Base-by-base conservation (phyloP, 176 grass and related monocot species). In the Carex pumila region DNA sequence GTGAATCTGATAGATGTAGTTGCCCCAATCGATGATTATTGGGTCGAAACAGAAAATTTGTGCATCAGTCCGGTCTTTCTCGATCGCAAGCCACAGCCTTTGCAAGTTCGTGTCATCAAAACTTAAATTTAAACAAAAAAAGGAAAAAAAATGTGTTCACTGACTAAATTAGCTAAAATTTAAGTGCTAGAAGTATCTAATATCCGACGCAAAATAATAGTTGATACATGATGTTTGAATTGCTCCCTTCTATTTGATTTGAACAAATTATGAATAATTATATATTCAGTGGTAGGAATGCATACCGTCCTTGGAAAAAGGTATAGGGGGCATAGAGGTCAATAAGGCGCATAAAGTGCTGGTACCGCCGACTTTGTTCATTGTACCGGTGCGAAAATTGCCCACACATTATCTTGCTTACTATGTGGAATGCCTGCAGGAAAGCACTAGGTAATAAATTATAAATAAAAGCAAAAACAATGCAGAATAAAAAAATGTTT, bases 301-400 rank as follows among this genome's bases (percentile, higher is more conserved):
- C 61, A 1, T 84, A 88, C 86, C 86, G 65, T 64, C 86, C 86
- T 56, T 55, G 86, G 91, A 92, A 97, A 54, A 90, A 91, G 14
- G 84, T 62, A 81, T 92, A 97, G 0, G 94, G 94, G 0, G 84
- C 71, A 63, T 94, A 94, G 10, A 97, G 85, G 10, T 92, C 88
- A 57, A 92, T 84, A 12, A 97, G 90, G 45, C 79, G 90, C 91
- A 89, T 90, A 36, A 90, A 68, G 19, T 86, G 90, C 7, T 18
- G 75, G 86, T 92, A 97, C 30, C 83, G 91, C 15, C 83, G 77
- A 12, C 62, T 65, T 7, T 71, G 18, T 32, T 88, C 61, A 17
- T 88, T 67, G 52, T 88, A 88, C 10, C 17, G 30, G 2, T 67
- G 49, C 0, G 39, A 75, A 15, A 88, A 69, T 15, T 12, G 0